Percentiles rank a stretch among this genome's conserved stretches.
These are phyloP conservation scores for Nigrospora sphaerica DNA, from an alignment of 2,329 filamentous ascomycete genomes.

Conservation along the genomic window DNA sequence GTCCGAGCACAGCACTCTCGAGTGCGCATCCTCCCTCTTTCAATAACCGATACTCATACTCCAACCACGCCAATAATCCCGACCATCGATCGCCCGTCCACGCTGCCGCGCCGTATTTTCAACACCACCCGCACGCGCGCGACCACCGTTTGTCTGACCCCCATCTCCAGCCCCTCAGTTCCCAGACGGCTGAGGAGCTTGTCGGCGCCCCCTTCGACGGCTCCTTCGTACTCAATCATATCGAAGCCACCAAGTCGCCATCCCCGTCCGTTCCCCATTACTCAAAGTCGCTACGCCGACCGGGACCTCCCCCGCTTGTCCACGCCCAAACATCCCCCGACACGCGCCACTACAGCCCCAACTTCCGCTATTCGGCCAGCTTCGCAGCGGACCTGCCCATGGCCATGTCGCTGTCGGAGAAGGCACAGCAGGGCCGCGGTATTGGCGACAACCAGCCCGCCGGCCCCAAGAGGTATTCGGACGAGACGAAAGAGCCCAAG, in stretches of 20 bases:
- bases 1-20: not conserved
- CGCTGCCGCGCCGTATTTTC: not conserved
- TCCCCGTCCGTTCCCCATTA: constrained; percentile 15
- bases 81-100: not conserved
- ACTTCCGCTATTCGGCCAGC: constrained; percentile 53
- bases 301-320: constrained; percentile 23
- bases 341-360: constrained; percentile 43
- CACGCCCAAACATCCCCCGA: constrained; percentile 46
- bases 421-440: constrained; percentile 29
- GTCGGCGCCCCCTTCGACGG: constrained; percentile 61
- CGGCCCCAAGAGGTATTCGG: constrained; percentile 68
- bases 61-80: too few relatives aligned
- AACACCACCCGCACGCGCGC: constrained; percentile 1
- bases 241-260: constrained; percentile 44
- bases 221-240: constrained; percentile 51
- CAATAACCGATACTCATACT: too few relatives aligned
- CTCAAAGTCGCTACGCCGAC: constrained; percentile 6
- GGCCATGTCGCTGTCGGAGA: constrained; percentile 27
- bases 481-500: constrained; percentile 63
- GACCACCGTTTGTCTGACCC: constrained; percentile 25
- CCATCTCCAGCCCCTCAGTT: constrained; percentile 30
- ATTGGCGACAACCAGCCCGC: constrained; percentile 37
- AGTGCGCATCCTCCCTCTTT: not conserved
- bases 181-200: constrained; percentile 48
- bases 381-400: constrained; percentile 50